These are phyloP conservation scores for Centaurea solstitialis DNA, from an alignment of 129 eudicot species.

Conservation along the genomic window DNA sequence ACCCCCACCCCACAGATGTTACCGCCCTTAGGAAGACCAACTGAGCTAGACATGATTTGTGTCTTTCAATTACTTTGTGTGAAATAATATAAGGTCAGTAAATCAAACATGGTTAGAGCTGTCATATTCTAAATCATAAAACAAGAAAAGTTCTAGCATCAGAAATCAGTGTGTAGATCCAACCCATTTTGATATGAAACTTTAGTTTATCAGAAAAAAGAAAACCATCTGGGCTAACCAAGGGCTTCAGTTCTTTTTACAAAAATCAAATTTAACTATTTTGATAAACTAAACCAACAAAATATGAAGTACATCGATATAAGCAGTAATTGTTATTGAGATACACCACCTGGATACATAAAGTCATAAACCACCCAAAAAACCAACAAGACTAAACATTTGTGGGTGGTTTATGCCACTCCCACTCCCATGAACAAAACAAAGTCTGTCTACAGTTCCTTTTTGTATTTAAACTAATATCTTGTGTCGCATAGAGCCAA, in stretches of 20 bases:
- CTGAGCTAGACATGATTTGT: too few species aligned
- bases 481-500: too few species aligned
- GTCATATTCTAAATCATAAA: not conserved
- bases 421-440: too few species aligned
- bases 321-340: too few species aligned
- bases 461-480: not conserved
- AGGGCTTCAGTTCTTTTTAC: not conserved
- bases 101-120: not conserved
- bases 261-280: not conserved
- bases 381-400: too few species aligned
- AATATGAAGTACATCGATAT: too few species aligned
- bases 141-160: not conserved
- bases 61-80: not conserved
- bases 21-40: too few species aligned
- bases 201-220: not conserved
- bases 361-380: not conserved
- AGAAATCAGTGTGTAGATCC: not conserved
- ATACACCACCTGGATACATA: not conserved
- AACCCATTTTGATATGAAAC: not conserved
- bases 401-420: too few species aligned
- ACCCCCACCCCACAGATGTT: too few species aligned
- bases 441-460: not conserved
- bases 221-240: not conserved
- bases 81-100: not conserved
- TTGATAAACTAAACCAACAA: not conserved